Percentiles rank a stretch among this genome's conserved stretches.
These are phyloP conservation scores for Neonectria neomacrospora DNA, from an alignment of 2,329 filamentous ascomycete genomes.

Conservation along the genomic window DNA sequence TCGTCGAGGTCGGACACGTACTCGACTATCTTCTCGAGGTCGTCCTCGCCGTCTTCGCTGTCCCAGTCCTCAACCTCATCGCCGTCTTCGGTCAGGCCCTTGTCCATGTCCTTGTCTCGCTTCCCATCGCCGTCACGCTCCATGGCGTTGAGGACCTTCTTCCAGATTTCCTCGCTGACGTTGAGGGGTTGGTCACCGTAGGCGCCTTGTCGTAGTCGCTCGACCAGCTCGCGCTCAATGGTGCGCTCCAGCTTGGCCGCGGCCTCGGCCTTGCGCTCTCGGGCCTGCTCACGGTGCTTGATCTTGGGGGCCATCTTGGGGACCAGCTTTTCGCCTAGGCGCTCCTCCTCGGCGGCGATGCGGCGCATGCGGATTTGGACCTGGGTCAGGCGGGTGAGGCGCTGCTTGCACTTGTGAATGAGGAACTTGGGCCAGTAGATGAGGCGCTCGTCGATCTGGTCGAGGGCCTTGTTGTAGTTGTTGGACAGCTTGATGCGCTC, in stretches of 20 bases:
- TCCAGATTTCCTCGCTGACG: slow-evolving; percentile 95
- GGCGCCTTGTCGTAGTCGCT: slow-evolving; percentile 88
- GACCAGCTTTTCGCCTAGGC: slow-evolving; percentile 88
- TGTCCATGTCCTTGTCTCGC: slow-evolving; percentile 88
- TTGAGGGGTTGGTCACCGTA: slow-evolving; percentile 96
- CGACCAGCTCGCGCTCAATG: slow-evolving; percentile 94
- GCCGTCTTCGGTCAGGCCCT: slow-evolving; percentile 83
- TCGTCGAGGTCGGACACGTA: slow-evolving; percentile 93
- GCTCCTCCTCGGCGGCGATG: slow-evolving; percentile 88
- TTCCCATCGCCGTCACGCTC: slow-evolving; percentile 87
- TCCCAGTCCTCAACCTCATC: slow-evolving; percentile 76
- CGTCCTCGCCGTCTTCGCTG: slow-evolving; percentile 71
- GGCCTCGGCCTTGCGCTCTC: slow-evolving; percentile 80
- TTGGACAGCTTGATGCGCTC: slow-evolving; percentile 89
- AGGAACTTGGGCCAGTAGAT: slow-evolving; percentile 97
- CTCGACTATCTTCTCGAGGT: slow-evolving; percentile 84
- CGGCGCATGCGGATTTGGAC: slow-evolving; percentile 84
- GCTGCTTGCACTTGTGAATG: slow-evolving; percentile 95
- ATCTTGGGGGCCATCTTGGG: slow-evolving; percentile 94
- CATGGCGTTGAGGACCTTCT: slow-evolving; percentile 91
- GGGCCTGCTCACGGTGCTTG: slow-evolving; percentile 76
- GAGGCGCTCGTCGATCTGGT: slow-evolving; percentile 85
- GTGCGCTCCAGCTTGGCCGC: slow-evolving; percentile 95
- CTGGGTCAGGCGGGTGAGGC: slow-evolving; percentile 90
- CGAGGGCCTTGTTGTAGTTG: slow-evolving; percentile 90